phyloP scores from a whole-genome alignment of 495 filamentous ascomycete genomes.

The Collariella sp. region DNA sequence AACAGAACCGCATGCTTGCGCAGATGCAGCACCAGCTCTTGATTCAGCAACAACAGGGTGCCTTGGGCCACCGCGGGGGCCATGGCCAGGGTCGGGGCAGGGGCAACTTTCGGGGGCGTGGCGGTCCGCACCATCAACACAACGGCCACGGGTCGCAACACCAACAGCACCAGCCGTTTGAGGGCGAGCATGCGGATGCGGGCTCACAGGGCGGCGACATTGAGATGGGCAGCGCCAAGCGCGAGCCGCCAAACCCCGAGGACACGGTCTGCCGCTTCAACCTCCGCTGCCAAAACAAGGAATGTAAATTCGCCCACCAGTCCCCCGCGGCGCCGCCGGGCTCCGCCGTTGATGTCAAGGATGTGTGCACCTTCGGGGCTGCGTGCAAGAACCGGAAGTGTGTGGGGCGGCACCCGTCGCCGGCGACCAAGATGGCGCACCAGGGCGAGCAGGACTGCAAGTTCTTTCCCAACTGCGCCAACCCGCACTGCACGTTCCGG shows the following conservation, averaged over 20 bases:
- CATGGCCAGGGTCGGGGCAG: conserved; percentile 43
- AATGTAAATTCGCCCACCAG: conserved; percentile 90
- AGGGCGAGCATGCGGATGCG: conserved; percentile 21
- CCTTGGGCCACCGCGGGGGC: conserved; percentile 21
- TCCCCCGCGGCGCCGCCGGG: conserved; percentile 84
- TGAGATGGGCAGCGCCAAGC: conserved; percentile 43
- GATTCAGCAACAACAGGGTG: conserved; percentile 47
- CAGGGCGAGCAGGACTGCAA: conserved; percentile 82
- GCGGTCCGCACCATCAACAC: conserved; percentile 29
- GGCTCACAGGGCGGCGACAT: conserved; percentile 35
- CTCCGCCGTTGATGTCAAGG: conserved; percentile 61
- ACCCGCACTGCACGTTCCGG: conserved; percentile 74
- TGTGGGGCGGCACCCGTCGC: conserved; percentile 83
- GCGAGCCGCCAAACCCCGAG: conserved; percentile 44
- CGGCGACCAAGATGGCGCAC: conserved; percentile 65
- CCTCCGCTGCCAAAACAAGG: conserved; percentile 72
- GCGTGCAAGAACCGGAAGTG: conserved; percentile 96
- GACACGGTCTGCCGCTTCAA: conserved; percentile 79
- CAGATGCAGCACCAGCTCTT: conserved; percentile 57
- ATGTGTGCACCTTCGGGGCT: conserved; percentile 74
- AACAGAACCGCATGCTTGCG: conserved; percentile 81
- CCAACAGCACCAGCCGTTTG: conserved; percentile 16
- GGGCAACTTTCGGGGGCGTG: conserved; percentile 26
- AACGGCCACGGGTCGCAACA: conserved; percentile 24
- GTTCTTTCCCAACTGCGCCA: conserved; percentile 91